Conservation (phyloP, 257 asterid genomes). For the Solanum gracilifrons region DNA sequence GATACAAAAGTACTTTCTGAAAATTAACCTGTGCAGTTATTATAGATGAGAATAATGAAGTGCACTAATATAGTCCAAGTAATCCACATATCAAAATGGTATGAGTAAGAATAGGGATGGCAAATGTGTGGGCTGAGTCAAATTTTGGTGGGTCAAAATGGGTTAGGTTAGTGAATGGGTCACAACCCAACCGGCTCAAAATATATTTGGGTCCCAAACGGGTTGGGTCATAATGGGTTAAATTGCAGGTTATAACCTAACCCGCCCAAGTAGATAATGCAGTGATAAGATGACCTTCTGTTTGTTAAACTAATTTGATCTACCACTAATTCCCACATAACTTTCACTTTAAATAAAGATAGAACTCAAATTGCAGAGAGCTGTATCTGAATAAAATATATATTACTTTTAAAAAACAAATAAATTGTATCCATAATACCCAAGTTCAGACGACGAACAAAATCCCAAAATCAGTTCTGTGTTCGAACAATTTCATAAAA, state of each 20-base stretch:
- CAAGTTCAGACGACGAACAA: background rate
- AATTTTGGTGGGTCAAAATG: background rate
- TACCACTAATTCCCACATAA: background rate
- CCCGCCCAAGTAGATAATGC: background rate
- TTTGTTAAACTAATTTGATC: background rate
- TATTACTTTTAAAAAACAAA: background rate
- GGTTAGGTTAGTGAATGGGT: background rate
- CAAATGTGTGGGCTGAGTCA: background rate
- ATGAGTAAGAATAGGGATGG: background rate
- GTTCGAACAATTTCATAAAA: background rate
- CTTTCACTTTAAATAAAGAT: background rate
- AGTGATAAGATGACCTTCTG: background rate
- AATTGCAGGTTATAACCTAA: background rate
- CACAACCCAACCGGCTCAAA: background rate
- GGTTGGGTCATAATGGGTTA: background rate
- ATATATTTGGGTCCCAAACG: background rate
- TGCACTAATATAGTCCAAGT: background rate
- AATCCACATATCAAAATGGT: background rate
- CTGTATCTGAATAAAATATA: background rate
- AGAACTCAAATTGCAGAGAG: background rate
- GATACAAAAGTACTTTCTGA: background rate
- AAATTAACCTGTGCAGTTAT: background rate
- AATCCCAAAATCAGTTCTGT: background rate
- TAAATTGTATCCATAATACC: background rate
- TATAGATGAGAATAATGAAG: background rate